Conservation (phyloP, 768 basidiomycete genomes). For the Auricularia sp. region DNA sequence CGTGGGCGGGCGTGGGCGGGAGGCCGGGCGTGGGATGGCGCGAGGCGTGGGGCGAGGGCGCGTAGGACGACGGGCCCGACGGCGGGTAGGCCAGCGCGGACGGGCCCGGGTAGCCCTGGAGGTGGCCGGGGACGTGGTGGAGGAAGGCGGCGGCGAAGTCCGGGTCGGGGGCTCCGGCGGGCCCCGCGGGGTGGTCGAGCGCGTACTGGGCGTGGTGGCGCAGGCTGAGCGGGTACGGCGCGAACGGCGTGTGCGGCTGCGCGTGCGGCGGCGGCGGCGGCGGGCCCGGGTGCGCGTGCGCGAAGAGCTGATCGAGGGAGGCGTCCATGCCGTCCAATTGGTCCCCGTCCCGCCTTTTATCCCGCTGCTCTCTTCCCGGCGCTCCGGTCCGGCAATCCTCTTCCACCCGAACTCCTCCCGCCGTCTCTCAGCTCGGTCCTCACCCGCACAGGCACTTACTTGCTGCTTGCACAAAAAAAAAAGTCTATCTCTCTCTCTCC, state of each 20-base stretch:
- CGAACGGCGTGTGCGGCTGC: constrained; percentile 9
- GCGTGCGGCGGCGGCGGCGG: constrained; percentile 10
- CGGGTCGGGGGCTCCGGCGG: too few relatives aligned
- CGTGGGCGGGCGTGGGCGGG: constrained; percentile 23
- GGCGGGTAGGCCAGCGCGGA: constrained; percentile 22
- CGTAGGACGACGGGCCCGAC: constrained; percentile 8
- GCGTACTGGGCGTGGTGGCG: constrained; percentile 17
- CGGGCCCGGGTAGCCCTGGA: constrained; percentile 16
- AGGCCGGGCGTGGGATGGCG: constrained; percentile 16
- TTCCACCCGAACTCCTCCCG: too few relatives aligned
- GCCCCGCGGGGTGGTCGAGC: constrained; percentile 1
- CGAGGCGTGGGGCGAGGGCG: constrained; percentile 9
- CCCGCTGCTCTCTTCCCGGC: not conserved
- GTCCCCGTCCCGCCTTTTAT: constrained; percentile 12
- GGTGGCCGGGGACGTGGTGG: constrained; percentile 14
- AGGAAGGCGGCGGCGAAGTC: constrained; percentile 1
- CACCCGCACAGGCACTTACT: too few relatives aligned
- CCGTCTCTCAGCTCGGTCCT: too few relatives aligned
- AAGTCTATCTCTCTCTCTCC: too few relatives aligned
- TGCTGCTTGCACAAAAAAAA: too few relatives aligned
- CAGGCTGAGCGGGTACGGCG: not conserved
- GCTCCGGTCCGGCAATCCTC: not conserved
- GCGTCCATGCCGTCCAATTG: constrained; percentile 36
- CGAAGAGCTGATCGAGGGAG: constrained; percentile 55
- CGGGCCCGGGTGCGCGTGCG: constrained; percentile 32